Conservation (phyloP, 768 basidiomycete species). For the Calvatia gigantea region DNA sequence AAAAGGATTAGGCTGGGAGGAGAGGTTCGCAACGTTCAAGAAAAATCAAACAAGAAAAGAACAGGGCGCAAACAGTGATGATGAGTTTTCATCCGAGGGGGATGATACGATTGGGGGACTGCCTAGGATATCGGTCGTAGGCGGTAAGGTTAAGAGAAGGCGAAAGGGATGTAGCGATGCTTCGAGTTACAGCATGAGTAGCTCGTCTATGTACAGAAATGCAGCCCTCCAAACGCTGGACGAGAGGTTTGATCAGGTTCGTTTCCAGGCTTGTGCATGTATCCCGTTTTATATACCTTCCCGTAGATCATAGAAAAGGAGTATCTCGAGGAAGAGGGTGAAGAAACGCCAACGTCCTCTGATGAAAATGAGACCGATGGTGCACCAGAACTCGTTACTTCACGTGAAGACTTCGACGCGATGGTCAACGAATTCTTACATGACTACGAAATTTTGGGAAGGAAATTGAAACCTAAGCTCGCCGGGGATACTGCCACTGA, state of each 20-base stretch:
- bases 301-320: slow-evolving; percentile 73
- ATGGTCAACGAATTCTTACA: slow-evolving; percentile 95
- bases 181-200: slow-evolving; percentile 96
- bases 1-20: slow-evolving; percentile 63
- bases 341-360: slow-evolving; percentile 8
- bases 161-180: slow-evolving; percentile 78
- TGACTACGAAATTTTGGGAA: slow-evolving; percentile 87
- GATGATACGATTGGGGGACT: slow-evolving; percentile 81
- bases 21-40: slow-evolving; percentile 80
- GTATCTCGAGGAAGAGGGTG: slow-evolving; percentile 65
- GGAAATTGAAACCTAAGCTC: slow-evolving; percentile 77
- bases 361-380: slow-evolving; percentile 42
- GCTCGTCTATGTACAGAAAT: slow-evolving; percentile 92
- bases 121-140: slow-evolving; percentile 71
- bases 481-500: slow-evolving; percentile 69
- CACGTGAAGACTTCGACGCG: slow-evolving; percentile 83
- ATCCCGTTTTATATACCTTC: neutral
- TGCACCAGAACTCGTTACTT: slow-evolving; percentile 71
- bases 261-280: slow-evolving; percentile 14
- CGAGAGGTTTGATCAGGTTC: slow-evolving; percentile 90
- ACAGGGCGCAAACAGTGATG: slow-evolving; percentile 37
- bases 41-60: slow-evolving; percentile 48
- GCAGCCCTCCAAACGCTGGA: slow-evolving; percentile 86
- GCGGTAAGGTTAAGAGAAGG: slow-evolving; percentile 68
- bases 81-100: slow-evolving; percentile 60